Conservation (phyloP, 176 grass and related monocot genomes). For the Eragrostis nindensis region DNA sequence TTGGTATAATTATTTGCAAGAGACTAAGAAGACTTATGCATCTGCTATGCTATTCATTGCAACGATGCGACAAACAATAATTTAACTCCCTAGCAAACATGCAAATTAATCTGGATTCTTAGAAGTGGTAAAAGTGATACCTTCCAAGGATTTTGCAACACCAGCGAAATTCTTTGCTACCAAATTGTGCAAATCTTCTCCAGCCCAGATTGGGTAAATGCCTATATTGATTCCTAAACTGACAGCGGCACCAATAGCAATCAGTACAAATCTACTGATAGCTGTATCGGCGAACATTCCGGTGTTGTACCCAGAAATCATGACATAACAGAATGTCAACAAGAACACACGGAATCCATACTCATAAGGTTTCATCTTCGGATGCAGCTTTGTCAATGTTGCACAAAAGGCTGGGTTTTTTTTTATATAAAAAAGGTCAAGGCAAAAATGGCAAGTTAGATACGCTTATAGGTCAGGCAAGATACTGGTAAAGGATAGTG, state of each 20-base stretch:
- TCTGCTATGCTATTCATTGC: neutral
- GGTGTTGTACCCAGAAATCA: conserved; percentile 81
- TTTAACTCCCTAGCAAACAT: neutral
- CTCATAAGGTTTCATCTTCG: conserved; percentile 81
- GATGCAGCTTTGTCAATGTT: conserved; percentile 75
- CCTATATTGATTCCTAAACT: conserved; percentile 75
- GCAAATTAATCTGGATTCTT: neutral
- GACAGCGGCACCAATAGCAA: conserved; percentile 72
- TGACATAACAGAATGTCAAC: conserved; percentile 90
- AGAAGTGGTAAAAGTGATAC: conserved; percentile 17
- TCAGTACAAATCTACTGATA: conserved; percentile 78
- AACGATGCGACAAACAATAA: neutral
- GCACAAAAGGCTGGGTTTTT: conserved; percentile 52
- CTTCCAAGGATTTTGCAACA: conserved; percentile 93
- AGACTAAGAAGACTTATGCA: neutral
- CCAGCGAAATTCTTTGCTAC: conserved; percentile 75
- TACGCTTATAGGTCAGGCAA: neutral
- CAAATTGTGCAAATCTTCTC: conserved; percentile 88
- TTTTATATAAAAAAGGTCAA: neutral
- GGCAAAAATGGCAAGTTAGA: neutral
- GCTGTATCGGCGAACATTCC: conserved; percentile 66
- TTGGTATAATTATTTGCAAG: neutral
- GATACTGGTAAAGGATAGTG: neutral
- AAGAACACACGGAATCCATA: conserved; percentile 94
- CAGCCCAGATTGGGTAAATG: conserved; percentile 95